These are phyloP conservation scores for Pseudogymnoascus sp. DNA, from an alignment of 2,329 filamentous ascomycete species.

Conservation along the genomic window DNA sequence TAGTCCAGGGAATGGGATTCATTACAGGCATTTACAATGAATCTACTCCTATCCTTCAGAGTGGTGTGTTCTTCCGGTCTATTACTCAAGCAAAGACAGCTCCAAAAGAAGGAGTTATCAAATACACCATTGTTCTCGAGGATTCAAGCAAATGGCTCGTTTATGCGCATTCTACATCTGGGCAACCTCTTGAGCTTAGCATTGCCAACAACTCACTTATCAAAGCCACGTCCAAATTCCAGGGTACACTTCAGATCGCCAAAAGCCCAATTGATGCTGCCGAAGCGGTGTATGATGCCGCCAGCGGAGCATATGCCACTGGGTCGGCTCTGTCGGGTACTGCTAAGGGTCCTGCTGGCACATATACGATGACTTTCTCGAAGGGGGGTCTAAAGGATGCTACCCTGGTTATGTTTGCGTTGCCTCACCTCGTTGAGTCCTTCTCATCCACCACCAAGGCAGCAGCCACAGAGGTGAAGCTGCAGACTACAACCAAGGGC, in stretches of 20 bases:
- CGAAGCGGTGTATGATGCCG: constrained; percentile 64
- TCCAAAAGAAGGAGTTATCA: constrained; percentile 57
- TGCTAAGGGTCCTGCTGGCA: constrained; percentile 49
- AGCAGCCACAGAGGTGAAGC: constrained; percentile 43
- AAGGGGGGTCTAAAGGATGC: constrained; percentile 56
- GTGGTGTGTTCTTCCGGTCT: constrained; percentile 63
- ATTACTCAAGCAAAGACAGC: constrained; percentile 50
- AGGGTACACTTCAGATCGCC: constrained; percentile 72
- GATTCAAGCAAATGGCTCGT: constrained; percentile 71
- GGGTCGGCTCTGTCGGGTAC: constrained; percentile 57
- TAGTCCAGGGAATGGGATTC: constrained; percentile 86
- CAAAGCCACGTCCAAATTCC: constrained; percentile 58
- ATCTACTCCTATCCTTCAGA: constrained; percentile 63
- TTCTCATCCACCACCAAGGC: constrained; percentile 53
- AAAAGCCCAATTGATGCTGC: constrained; percentile 59
- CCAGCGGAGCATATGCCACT: constrained; percentile 66
- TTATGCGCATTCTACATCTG: constrained; percentile 58
- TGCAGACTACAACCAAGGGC: constrained; percentile 83
- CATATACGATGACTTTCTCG: constrained; percentile 65
- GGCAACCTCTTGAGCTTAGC: constrained; percentile 56
- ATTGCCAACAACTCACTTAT: constrained; percentile 59
- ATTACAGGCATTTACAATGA: constrained; percentile 69
- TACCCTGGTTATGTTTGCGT: constrained; percentile 71
- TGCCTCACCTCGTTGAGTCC: constrained; percentile 77
- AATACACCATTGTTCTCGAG: constrained; percentile 66